Evolutionary conservation across 164 flowering plant species (phyloP).

Genomic region (Tinospora cordifolia): DNA sequence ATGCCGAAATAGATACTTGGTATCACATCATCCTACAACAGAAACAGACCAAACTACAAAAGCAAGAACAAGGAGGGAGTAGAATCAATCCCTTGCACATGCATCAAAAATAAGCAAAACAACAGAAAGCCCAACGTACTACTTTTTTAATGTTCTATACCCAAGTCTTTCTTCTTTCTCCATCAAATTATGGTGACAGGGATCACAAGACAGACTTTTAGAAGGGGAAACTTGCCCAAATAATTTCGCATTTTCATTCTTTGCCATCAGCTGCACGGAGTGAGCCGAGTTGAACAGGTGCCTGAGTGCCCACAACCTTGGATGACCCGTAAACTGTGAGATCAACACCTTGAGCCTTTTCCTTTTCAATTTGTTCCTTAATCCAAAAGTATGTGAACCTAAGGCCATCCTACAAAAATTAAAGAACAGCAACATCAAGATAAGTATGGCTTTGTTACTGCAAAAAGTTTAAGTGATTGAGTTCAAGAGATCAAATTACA

Average conservation of each 20-base stretch:
- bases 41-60: not conserved
- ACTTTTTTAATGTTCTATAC: not conserved
- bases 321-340: constrained; percentile 75
- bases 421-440: constrained; percentile 3
- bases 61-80: not conserved
- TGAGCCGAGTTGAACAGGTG: constrained; percentile 93
- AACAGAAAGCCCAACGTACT: not conserved
- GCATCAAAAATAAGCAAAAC: not conserved
- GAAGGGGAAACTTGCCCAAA: not conserved
- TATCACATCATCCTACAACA: not conserved
- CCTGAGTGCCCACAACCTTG: constrained; percentile 93
- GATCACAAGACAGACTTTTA: not conserved
- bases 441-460: not conserved
- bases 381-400: constrained; percentile 93
- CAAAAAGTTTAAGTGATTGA: not conserved
- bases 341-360: constrained; percentile 62
- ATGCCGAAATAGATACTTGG: not conserved
- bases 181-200: not conserved
- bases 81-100: not conserved
- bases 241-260: constrained; percentile 44
- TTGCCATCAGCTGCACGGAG: constrained; percentile 98
- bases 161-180: not conserved
- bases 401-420: constrained; percentile 66
- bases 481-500: not conserved
- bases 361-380: constrained; percentile 90